A percentile compares a stretch with the other conserved stretches of the same genome.
These are phyloP conservation scores for Rhinocladiella mackenziei DNA, from an alignment of 2,329 filamentous ascomycete species.

Conservation along the genomic window DNA sequence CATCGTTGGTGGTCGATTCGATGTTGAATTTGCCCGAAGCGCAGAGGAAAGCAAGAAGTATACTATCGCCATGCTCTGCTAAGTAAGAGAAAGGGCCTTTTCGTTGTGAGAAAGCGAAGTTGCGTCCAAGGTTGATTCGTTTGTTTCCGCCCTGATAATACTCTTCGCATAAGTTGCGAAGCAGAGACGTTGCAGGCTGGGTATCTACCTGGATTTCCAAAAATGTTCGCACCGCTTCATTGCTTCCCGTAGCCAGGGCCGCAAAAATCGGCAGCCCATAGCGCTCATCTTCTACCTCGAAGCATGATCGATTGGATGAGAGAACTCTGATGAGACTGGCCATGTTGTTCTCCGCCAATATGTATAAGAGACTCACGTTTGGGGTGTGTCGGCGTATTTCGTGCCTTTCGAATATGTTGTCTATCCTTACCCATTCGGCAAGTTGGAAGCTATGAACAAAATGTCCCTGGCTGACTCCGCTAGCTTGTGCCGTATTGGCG, in stretches of 20 bases:
- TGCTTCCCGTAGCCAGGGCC: not conserved
- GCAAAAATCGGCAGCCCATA: not conserved
- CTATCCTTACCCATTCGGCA: conserved; percentile 31
- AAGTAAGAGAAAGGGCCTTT: not conserved
- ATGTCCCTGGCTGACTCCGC: conserved; percentile 17
- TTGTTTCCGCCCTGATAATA: not conserved
- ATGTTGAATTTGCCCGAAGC: not conserved
- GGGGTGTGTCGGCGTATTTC: conserved; percentile 31
- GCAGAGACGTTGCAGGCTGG: not conserved
- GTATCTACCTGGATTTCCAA: not conserved
- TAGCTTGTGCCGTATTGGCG: conserved; percentile 26
- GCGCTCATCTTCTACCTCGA: not conserved
- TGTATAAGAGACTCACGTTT: conserved; percentile 26
- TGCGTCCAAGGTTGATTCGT: not conserved
- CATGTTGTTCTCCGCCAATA: conserved; percentile 12
- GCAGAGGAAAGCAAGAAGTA: not conserved
- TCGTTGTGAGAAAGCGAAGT: not conserved
- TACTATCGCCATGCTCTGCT: not conserved
- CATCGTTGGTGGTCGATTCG: not conserved
- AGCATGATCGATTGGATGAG: not conserved
- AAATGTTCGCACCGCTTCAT: not conserved
- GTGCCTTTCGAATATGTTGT: conserved; percentile 36
- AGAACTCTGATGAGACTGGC: conserved; percentile 30
- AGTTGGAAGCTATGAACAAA: conserved; percentile 31
- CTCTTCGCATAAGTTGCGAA: not conserved